Percentiles rank a stretch among this genome's conserved stretches.
These are phyloP conservation scores for Fusarium citri DNA, from an alignment of 2,329 filamentous ascomycete genomes.

Conservation along the genomic window DNA sequence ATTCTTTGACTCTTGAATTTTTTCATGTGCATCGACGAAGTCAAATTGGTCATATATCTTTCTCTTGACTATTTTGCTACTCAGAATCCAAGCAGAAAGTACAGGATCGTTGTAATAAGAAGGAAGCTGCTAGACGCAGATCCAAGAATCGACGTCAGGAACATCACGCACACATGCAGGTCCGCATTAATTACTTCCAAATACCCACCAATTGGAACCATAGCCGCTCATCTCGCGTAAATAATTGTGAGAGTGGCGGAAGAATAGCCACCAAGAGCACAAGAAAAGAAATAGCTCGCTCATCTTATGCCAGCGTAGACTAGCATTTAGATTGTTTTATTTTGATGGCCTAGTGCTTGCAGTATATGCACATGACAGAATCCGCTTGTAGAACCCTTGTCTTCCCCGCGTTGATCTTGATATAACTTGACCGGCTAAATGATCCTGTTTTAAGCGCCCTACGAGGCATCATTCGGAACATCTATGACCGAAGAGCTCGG, in stretches of 20 bases:
- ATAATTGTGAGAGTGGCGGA: background rate
- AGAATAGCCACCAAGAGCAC: background rate
- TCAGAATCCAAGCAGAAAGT: too few species aligned
- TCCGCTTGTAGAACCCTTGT: background rate
- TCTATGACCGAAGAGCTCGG: conserved; percentile 14
- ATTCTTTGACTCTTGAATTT: too few species aligned
- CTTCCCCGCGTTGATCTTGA: conserved; percentile 17
- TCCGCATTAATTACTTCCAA: background rate
- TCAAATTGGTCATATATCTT: too few species aligned
- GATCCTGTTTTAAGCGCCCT: conserved; percentile 1
- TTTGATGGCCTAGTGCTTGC: accelerated
- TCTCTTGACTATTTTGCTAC: too few species aligned
- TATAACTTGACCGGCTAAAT: conserved; percentile 11
- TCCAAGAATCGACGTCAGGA: background rate
- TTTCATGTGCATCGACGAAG: too few species aligned
- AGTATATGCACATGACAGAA: background rate
- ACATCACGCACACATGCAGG: background rate
- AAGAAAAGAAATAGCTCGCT: background rate
- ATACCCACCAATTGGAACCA: background rate
- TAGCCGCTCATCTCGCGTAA: background rate
- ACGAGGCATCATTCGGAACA: background rate
- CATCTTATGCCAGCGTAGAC: background rate
- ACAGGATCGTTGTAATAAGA: background rate
- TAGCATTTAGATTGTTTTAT: background rate
- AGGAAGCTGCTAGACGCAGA: background rate